Evolutionary conservation across 345 rosid species (phyloP).

Genomic region (Eucalyptus pumila): DNA sequence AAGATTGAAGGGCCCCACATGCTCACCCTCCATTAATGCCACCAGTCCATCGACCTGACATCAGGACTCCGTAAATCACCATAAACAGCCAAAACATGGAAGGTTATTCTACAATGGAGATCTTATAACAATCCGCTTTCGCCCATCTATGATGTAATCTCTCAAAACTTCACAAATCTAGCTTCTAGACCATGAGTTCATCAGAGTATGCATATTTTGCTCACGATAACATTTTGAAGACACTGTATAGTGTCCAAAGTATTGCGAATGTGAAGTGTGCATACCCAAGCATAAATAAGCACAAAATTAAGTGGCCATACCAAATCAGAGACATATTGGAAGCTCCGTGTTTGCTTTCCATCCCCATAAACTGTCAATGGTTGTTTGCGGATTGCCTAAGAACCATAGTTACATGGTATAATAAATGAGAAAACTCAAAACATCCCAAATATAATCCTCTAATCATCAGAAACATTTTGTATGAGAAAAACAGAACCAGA

Average conservation of each 20-base stretch:
- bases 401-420: not conserved
- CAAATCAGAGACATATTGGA: slow-evolving; percentile 96
- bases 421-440: not conserved
- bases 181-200: not conserved
- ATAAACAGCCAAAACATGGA: not conserved
- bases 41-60: slow-evolving; percentile 83
- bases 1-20: slow-evolving; percentile 89
- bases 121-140: not conserved
- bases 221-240: not conserved
- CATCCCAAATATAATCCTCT: not conserved
- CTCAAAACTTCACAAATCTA: not conserved
- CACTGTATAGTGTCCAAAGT: not conserved
- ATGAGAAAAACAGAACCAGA: not conserved
- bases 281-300: not conserved
- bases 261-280: not conserved
- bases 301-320: slow-evolving; percentile 13
- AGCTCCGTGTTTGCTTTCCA: slow-evolving; percentile 99
- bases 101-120: not conserved
- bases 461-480: not conserved
- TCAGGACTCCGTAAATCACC: not conserved
- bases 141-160: not conserved
- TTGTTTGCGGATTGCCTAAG: slow-evolving; percentile 70
- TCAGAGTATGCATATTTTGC: not conserved
- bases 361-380: slow-evolving; percentile 98
- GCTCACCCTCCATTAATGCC: slow-evolving; percentile 90